Base-by-base conservation (phyloP, 371 early-diverging fungal species). In the Umbelopsis sp. region DNA sequence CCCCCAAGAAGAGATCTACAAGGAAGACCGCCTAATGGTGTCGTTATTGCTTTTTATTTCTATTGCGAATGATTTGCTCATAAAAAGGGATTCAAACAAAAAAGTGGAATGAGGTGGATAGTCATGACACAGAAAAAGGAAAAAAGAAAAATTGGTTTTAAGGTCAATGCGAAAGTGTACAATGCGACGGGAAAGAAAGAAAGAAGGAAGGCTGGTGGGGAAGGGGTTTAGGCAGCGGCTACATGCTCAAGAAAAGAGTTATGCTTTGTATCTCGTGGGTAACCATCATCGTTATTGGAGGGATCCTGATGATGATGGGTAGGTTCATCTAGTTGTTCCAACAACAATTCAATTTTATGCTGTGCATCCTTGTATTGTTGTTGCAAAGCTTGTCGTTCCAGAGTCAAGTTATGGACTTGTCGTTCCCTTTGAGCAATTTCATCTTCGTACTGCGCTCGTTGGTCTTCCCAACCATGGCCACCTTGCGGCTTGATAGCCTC, bases 241-340 rank as follows among this genome's bases (percentile, higher is more conserved):
- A 57, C 18, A 57, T 57, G 11, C 57, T 35, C 57, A 35, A 57
- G 16, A 32, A 57, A 57, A 35, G 57, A 16, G n/a, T 57, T 57
- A 8, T 35, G 57, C 32, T 57, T 57, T 7, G 11, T 14, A 24
- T 51, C 29, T 51, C 52, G 20, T 51, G 22, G 52, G 22, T 41
- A 44, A 12, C 44, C 65, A 25, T 50, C 48, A 50, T 65, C 66
- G 25, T 12, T 24, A 48, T 29, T 29, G 35, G 22, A 37, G 9
- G 14, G 24, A 10, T 65, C 66, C 20, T 29, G 50, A 38, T 48
- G 48, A 22, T 22, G 45, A 14, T n/a, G 22, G 48, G 35, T n/a
- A 46, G 46, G 20, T 29, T 65, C 50, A 48, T 65, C 66, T 46
- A 65, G 7, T 32, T 65, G 66, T 38, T 63, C 64, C 5, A 63